A percentile compares a stretch with the other conserved stretches of the same genome.
phyloP scores from a whole-genome alignment of 768 basidiomycete genomes.

The Clitopilus hobsonii region DNA sequence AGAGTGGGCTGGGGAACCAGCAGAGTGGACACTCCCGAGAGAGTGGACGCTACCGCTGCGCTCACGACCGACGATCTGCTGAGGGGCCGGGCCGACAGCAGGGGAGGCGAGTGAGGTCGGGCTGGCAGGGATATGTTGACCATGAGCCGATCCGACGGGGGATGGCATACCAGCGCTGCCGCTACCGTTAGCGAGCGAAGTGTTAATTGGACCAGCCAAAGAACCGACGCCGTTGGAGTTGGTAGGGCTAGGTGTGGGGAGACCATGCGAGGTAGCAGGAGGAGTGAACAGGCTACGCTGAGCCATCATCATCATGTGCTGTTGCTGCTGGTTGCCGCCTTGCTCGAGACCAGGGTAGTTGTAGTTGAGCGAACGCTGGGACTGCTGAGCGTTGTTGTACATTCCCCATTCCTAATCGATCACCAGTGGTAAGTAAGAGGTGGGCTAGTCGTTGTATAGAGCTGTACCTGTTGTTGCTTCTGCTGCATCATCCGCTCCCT shows the following conservation, averaged over 20 bases:
- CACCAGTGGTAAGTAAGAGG: slow-evolving; percentile 3
- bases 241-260: slow-evolving; percentile 18
- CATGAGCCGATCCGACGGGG: slow-evolving; percentile 2
- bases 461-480: slow-evolving; percentile 7
- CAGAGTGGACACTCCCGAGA: background rate
- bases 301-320: slow-evolving; percentile 14
- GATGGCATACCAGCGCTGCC: slow-evolving; percentile 6
- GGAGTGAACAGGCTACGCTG: slow-evolving; percentile 37
- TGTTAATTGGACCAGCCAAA: background rate
- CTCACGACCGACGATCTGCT: background rate
- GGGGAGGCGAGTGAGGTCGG: background rate
- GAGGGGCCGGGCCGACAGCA: background rate
- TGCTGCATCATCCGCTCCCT: slow-evolving; percentile 6
- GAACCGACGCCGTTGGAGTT: background rate
- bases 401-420: slow-evolving; percentile 26
- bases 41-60: slow-evolving; percentile 6
- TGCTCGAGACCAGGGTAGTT: slow-evolving; percentile 7
- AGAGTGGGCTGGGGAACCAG: background rate
- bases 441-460: slow-evolving; percentile 12
- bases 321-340: slow-evolving; percentile 11
- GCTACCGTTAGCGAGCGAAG: background rate
- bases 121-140: background rate
- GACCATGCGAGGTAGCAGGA: slow-evolving; percentile 33
- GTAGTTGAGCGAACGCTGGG: slow-evolving; percentile 16
- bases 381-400: slow-evolving; percentile 18